Evolutionary conservation across 2,329 filamentous ascomycete genomes (phyloP), one percentile per base, ranked within the genome.

Genomic region (Penicillium carneum): DNA sequence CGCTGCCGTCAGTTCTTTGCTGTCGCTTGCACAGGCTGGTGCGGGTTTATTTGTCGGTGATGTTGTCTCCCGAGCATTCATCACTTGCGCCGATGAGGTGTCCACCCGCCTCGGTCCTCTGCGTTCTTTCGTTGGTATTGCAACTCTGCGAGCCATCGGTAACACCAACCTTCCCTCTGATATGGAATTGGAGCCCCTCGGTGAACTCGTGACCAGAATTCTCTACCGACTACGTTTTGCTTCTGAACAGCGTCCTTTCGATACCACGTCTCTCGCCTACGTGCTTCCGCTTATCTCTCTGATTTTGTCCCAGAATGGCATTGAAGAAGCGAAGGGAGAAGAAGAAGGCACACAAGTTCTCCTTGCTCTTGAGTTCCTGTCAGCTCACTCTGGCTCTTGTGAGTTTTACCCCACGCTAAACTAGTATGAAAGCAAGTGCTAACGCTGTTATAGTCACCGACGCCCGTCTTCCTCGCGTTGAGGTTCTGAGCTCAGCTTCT

Each of bases 211-310:
- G 12, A 97, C 94, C 2, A 87, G 95, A 76, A 88, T 98, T 1
- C 82, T 99, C 5, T 98, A 98, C 76, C 89, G 94, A 49, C 82
- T 99, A 55, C 90, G 93, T 16, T 97, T 97, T 75, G 86, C 93
- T 39, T 90, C 91, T 54, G 95, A 98, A 75, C 94, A 98, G 76
- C 87, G 93, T n/a, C 93, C 94, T 0, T 93, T 99, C 69, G 95
- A 99, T 74, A 84, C 87, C 2, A 89, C 95, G 4, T 94, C 94
- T 0, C 82, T 98, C 26, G 92, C 91, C 59, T 99, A 98, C 74
- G 87, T 93, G 52, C 81, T 98, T 33, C 92, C 94, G 0, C 83
- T 99, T 16, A 79, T 97, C 3, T 88, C 96, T 68, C 80, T 91
- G 20, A 85, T 98, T 18, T 83, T 99, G 20, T 86, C 87, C 61